Conservation (phyloP, 1,139 yeast genomes). For the Magnusiomyces ingens region DNA sequence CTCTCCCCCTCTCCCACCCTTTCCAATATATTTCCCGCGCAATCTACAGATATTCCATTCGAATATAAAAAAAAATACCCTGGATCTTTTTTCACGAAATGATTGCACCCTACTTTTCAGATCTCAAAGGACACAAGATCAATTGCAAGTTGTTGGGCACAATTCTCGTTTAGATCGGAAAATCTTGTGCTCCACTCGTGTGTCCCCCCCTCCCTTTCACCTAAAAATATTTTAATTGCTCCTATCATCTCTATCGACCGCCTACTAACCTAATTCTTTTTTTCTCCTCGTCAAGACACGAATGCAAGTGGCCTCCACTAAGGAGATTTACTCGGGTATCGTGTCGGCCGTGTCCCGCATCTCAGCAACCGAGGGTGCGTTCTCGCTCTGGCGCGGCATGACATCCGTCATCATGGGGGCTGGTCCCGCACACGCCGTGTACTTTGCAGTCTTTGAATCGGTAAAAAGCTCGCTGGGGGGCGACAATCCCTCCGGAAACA, state of each 20-base stretch:
- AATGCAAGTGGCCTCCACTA: conserved; percentile 65
- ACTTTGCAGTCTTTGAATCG: conserved; percentile 91
- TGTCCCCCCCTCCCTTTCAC: not conserved
- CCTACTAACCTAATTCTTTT: not conserved
- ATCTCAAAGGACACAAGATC: too few species aligned
- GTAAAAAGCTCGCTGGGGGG: conserved; percentile 55
- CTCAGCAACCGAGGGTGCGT: conserved; percentile 82
- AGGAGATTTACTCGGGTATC: conserved; percentile 41
- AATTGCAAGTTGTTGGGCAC: too few species aligned
- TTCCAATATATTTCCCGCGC: too few species aligned
- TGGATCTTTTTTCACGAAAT: too few species aligned
- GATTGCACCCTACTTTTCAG: too few species aligned
- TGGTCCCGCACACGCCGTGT: conserved; percentile 99
- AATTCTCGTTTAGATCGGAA: too few species aligned
- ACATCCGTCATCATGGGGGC: conserved; percentile 92
- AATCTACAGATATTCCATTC: too few species aligned
- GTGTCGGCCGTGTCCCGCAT: conserved; percentile 64
- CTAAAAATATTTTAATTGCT: not conserved
- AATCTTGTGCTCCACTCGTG: too few species aligned
- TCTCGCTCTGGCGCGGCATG: conserved; percentile 91
- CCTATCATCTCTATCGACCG: not conserved
- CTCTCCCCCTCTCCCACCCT: too few species aligned
- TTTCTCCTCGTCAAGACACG: conserved; percentile 46
- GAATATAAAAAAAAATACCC: too few species aligned
- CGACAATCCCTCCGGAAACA: conserved; percentile 43